These are phyloP conservation scores for Sordariomycetes sp. DNA, from an alignment of 2,329 filamentous ascomycete species.

Conservation along the genomic window DNA sequence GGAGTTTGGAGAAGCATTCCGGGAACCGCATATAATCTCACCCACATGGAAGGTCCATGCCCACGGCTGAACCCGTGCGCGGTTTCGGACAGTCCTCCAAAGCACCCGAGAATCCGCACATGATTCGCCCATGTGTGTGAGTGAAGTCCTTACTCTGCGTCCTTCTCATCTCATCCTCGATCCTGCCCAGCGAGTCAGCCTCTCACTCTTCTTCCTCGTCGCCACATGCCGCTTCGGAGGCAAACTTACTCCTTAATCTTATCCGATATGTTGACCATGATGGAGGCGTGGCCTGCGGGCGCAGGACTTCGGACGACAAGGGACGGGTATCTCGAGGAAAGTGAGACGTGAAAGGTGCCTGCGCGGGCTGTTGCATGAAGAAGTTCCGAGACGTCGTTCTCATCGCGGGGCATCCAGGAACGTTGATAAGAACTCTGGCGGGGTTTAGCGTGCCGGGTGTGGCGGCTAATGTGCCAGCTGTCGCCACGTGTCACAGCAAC, in stretches of 20 bases:
- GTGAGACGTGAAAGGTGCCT: background rate
- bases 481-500: background rate
- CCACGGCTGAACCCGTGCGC: background rate
- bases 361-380: background rate
- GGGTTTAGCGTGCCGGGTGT: background rate
- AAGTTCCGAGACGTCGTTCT: background rate
- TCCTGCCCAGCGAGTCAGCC: conserved; percentile 43
- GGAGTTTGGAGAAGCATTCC: background rate
- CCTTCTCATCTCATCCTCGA: conserved; percentile 98
- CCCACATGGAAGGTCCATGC: conserved; percentile 3
- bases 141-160: conserved; percentile 68
- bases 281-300: conserved; percentile 14
- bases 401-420: background rate
- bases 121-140: background rate
- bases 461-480: background rate
- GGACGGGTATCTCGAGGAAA: background rate
- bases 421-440: background rate
- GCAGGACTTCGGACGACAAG: conserved; percentile 1
- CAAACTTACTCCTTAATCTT: conserved; percentile 92
- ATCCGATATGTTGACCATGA: conserved; percentile 98
- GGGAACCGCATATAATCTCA: too few species aligned
- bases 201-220: background rate
- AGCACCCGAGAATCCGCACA: background rate
- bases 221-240: background rate
- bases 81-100: background rate